Percentiles rank a stretch among this genome's conserved stretches.
phyloP scores from a whole-genome alignment of 345 rosid genomes.

The Rubroshorea leprosula region DNA sequence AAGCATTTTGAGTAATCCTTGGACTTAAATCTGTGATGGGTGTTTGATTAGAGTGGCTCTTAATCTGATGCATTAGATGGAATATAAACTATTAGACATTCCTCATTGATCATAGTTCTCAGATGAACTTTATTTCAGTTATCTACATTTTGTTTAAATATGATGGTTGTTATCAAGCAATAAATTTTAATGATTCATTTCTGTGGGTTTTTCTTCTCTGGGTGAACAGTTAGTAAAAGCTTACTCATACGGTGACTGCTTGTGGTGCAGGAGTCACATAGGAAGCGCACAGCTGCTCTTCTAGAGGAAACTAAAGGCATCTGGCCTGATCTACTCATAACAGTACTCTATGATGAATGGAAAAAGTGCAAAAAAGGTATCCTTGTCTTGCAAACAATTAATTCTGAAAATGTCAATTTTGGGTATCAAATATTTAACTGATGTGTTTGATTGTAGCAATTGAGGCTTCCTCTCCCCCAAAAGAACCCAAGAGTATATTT shows the following conservation, averaged over 20 bases:
- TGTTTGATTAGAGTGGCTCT: no score
- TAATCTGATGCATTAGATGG: no score
- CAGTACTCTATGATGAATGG: constrained; percentile 82
- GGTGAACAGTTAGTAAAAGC: neutral
- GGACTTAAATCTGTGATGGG: no score
- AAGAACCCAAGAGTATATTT: constrained; percentile 77
- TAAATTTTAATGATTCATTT: no score
- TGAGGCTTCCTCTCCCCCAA: constrained; percentile 80
- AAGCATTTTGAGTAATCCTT: no score
- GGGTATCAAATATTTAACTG: constrained; percentile 14
- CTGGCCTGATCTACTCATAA: constrained; percentile 81
- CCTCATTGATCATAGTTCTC: no score
- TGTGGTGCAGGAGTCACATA: constrained; percentile 62
- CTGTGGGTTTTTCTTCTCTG: neutral
- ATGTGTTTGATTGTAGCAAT: constrained; percentile 46
- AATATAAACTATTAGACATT: no score
- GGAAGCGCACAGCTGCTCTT: constrained; percentile 45
- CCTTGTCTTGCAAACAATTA: constrained; percentile 12
- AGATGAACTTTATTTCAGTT: no score
- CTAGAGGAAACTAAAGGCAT: constrained; percentile 57
- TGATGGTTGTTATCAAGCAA: neutral
- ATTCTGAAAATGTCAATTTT: constrained; percentile 12
- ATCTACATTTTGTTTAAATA: no score
- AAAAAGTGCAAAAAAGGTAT: constrained; percentile 92
- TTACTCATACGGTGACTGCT: neutral